Conservation (phyloP, 1,284 basidiomycete genomes). For the Cutaneotrichosporon cyanovorans region DNA sequence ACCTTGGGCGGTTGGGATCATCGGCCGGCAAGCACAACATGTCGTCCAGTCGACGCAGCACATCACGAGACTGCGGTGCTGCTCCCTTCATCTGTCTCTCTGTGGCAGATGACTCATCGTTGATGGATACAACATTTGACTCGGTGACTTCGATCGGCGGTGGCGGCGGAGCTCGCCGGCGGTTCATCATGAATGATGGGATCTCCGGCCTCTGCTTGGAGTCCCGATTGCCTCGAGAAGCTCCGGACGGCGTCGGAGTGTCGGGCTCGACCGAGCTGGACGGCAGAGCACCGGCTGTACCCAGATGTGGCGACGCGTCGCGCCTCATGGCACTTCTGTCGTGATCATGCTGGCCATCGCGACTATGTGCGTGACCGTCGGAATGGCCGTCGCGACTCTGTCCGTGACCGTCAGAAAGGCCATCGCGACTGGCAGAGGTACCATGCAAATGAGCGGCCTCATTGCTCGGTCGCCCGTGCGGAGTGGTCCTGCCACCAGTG, state of each 20-base stretch:
- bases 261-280: background rate
- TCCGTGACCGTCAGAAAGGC: background rate
- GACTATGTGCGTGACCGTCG: background rate
- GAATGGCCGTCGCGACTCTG: background rate
- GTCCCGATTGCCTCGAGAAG: too few species aligned
- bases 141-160: conserved; percentile 13
- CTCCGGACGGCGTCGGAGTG: background rate
- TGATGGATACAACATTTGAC: conserved; percentile 16
- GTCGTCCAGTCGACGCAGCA: conserved; percentile 48
- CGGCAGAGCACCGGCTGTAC: background rate
- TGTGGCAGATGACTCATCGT: conserved; percentile 7
- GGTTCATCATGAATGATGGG: conserved; percentile 12
- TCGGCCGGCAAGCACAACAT: conserved; percentile 48
- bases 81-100: background rate
- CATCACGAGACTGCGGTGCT: conserved; percentile 1
- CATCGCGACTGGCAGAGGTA: background rate
- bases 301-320: background rate
- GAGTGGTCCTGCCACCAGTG: conserved; percentile 1
- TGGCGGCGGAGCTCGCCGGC: conserved; percentile 13
- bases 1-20: conserved; percentile 56
- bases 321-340: background rate
- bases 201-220: conserved; percentile 7
- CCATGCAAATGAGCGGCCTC: background rate
- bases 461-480: too few species aligned
- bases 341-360: background rate